Evolutionary conservation across 2,329 filamentous ascomycete species (phyloP).

Genomic region (Colletotrichum agaves): DNA sequence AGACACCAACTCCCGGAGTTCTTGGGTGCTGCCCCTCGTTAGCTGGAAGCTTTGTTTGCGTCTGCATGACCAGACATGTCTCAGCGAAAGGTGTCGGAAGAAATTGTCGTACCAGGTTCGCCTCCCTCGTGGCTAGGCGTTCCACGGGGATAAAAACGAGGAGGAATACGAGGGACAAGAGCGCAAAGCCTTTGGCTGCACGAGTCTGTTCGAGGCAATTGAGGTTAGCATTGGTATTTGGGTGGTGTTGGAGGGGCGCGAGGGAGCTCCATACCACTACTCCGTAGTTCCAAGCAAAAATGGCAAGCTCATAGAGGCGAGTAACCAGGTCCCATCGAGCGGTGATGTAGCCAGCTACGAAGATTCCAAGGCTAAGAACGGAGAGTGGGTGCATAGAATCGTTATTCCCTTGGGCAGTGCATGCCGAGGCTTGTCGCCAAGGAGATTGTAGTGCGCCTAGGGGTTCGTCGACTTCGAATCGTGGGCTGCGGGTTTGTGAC

Average conservation of each 20-base stretch:
- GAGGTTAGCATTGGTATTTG: not conserved
- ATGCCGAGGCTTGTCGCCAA: conserved; percentile 51
- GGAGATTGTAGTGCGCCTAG: conserved; percentile 16
- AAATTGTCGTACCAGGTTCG: conserved; percentile 73
- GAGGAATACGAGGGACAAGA: conserved; percentile 87
- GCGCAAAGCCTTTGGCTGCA: conserved; percentile 84
- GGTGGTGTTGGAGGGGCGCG: not conserved
- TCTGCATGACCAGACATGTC: conserved; percentile 31
- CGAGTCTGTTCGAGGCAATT: conserved; percentile 68
- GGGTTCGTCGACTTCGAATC: conserved; percentile 11
- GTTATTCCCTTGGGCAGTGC: conserved; percentile 54
- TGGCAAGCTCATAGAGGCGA: conserved; percentile 93
- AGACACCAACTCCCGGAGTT: conserved; percentile 81
- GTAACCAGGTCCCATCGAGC: conserved; percentile 99
- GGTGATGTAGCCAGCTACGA: conserved; percentile 99
- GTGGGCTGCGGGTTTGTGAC: not conserved
- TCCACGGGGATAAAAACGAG: conserved; percentile 85
- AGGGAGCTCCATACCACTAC: conserved; percentile 77
- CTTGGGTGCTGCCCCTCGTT: conserved; percentile 77
- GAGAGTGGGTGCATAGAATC: conserved; percentile 97
- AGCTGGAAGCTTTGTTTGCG: conserved; percentile 40
- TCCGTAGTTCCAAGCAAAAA: conserved; percentile 98
- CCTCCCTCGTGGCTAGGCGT: conserved; percentile 83
- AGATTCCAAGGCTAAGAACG: conserved; percentile 93
- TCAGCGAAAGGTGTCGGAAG: conserved; percentile 30